Base-by-base conservation (phyloP, 345 rosid genomes). In the Orychophragmus violaceus region DNA sequence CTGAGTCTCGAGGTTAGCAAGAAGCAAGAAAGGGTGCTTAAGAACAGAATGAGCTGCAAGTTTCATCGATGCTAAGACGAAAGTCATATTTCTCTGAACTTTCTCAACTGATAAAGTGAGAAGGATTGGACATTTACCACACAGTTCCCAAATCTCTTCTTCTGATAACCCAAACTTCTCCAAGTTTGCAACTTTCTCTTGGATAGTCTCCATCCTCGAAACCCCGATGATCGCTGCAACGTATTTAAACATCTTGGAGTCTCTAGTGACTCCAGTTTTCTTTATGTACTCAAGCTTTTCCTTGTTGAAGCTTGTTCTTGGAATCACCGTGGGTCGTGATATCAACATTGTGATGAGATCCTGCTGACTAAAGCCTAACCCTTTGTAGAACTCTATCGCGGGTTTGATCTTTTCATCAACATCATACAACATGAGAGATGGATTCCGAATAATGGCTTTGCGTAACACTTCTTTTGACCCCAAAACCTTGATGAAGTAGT, bases 31-130 rank as follows among this genome's bases (percentile, higher is more conserved):
- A 2, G 96, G 98, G 59, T 79, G 18, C 25, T 73, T 21, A 11
- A 85, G 72, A 24, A 88, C 79, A 8, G 76, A 65, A 19, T 52
- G 79, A 24, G 95, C 87, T 14, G 88, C 77, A 12, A 83, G 71
- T 70, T 82, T 88, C 84, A 87, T 79, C 10, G 79, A 80, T n/a
- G 83, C 94, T 10, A 87, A 33, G 7, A 91, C 55, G 56, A 78
- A 91, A 41, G 94, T 72, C 96, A 91, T 91, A 59, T 87, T 91
- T 77, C 95, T 84, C 64, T 91, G 92, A 60, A 91, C 87, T 77
- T 89, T 88, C 3, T 87, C 96, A 53, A 84, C 75, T 6, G 94
- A 89, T 6, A 88, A 28, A 6, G 95, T 84, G 67, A 91, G 74
- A 41, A 73, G 21, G 17, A 41, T 18, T 12, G 76, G 96, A 52